These are phyloP conservation scores for Selaginella tamariscina DNA, from an alignment of 75 land plant genomes.

Conservation along the genomic window DNA sequence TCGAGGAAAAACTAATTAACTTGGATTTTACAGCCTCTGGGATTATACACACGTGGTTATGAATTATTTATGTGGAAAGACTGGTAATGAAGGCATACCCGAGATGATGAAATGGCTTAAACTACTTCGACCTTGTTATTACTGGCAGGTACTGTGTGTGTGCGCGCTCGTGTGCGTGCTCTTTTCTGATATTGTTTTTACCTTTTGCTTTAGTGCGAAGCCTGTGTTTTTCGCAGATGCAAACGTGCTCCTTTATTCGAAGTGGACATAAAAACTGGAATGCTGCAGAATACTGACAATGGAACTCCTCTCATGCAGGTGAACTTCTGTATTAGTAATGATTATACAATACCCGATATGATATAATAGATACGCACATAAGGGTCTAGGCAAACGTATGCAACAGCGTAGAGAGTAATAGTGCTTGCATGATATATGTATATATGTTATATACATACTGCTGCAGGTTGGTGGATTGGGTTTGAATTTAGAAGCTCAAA, in stretches of 20 bases:
- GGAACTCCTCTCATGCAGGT: slow-evolving; percentile 85
- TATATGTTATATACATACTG: too few species aligned
- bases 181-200: background rate
- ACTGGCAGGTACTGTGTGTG: slow-evolving; percentile 19
- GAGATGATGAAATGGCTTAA: slow-evolving; percentile 19
- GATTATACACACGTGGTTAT: slow-evolving; percentile 23
- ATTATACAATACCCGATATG: too few species aligned
- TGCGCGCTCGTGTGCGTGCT: background rate
- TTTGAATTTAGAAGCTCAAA: slow-evolving; percentile 13
- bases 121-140: slow-evolving; percentile 19
- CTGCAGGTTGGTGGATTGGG: slow-evolving; percentile 49
- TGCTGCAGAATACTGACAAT: slow-evolving; percentile 92
- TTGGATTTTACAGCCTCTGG: slow-evolving; percentile 18
- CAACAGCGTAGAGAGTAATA: too few species aligned
- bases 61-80: slow-evolving; percentile 19
- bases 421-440: too few species aligned
- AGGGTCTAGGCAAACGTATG: too few species aligned
- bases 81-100: slow-evolving; percentile 11
- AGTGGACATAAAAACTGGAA: slow-evolving; percentile 77
- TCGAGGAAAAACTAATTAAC: too few species aligned
- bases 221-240: slow-evolving; percentile 84
- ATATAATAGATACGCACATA: too few species aligned
- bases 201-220: slow-evolving; percentile 45
- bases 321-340: slow-evolving; percentile 10
- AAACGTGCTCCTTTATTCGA: slow-evolving; percentile 81